Conservation (phyloP, 225 moss, liverwort and hornwort species). For the Bryoerythrophyllum caledonicum region DNA sequence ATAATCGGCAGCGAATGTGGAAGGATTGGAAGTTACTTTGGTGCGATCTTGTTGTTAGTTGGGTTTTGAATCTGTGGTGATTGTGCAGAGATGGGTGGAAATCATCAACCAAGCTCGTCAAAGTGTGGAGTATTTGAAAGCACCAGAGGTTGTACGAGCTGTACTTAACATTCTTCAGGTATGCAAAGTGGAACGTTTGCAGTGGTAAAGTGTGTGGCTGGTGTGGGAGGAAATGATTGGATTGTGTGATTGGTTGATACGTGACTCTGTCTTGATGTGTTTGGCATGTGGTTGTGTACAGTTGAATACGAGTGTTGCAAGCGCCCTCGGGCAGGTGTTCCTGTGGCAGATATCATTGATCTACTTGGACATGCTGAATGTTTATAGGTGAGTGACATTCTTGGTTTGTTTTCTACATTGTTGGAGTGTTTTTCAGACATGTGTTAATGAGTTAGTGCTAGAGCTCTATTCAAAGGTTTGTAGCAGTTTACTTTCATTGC, state of each 20-base stretch:
- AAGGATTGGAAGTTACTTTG: background rate
- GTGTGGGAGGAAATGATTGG: background rate
- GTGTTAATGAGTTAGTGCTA: background rate
- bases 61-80: background rate
- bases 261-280: background rate
- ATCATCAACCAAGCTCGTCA: slow-evolving; percentile 91
- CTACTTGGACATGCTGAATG: slow-evolving; percentile 98
- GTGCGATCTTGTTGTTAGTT: background rate
- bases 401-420: background rate
- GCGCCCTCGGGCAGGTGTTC: slow-evolving; percentile 91
- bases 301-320: slow-evolving; percentile 96
- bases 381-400: slow-evolving; percentile 67
- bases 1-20: background rate
- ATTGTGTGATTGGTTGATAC: background rate
- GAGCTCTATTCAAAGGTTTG: background rate
- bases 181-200: background rate
- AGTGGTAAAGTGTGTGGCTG: background rate
- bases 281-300: slow-evolving; percentile 25
- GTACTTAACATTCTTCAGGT: slow-evolving; percentile 97
- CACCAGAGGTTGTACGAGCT: slow-evolving; percentile 73
- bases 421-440: no score
- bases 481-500: background rate
- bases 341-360: slow-evolving; percentile 90
- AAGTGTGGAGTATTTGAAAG: slow-evolving; percentile 90
- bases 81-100: slow-evolving; percentile 85